phyloP scores from a whole-genome alignment of 1,139 yeast species.

The Zygoascus sp. region DNA sequence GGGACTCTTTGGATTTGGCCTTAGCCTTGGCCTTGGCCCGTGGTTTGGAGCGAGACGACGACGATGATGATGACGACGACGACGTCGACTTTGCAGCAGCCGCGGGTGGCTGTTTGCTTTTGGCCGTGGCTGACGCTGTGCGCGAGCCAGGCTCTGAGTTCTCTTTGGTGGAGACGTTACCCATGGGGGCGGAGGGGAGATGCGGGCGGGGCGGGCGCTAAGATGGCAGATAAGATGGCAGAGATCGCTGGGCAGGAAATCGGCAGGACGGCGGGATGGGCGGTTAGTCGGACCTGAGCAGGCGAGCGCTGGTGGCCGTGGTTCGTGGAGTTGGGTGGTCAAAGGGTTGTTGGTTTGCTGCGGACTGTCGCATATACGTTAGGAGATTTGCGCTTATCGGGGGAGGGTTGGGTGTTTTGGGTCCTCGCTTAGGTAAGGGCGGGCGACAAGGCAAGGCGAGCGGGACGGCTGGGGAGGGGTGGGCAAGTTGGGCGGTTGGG shows the following conservation, averaged over 20 bases:
- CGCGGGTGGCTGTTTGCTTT: no score
- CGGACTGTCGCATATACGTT: no score
- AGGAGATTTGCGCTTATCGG: conserved; percentile 1
- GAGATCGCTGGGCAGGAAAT: neutral
- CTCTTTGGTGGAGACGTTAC: conserved; percentile 28
- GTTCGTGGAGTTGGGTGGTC: no score
- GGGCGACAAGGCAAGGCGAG: neutral
- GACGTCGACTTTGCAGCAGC: no score
- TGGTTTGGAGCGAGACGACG: neutral
- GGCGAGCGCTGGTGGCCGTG: no score
- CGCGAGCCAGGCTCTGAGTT: conserved; percentile 2
- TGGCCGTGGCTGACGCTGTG: neutral
- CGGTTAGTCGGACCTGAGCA: no score
- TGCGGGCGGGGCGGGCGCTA: neutral
- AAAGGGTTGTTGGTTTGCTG: no score
- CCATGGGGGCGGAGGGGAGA: conserved; percentile 22
- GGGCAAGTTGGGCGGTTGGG: neutral
- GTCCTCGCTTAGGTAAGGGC: neutral
- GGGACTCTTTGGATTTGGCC: conserved; percentile 1
- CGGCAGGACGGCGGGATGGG: no score
- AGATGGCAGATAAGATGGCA: neutral
- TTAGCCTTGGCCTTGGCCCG: neutral
- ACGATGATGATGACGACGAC: conserved; percentile 2
- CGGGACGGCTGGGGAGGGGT: neutral
- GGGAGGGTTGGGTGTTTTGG: neutral